Base-by-base conservation (phyloP, 2,329 filamentous ascomycete species). In the Neonectria punicea region DNA sequence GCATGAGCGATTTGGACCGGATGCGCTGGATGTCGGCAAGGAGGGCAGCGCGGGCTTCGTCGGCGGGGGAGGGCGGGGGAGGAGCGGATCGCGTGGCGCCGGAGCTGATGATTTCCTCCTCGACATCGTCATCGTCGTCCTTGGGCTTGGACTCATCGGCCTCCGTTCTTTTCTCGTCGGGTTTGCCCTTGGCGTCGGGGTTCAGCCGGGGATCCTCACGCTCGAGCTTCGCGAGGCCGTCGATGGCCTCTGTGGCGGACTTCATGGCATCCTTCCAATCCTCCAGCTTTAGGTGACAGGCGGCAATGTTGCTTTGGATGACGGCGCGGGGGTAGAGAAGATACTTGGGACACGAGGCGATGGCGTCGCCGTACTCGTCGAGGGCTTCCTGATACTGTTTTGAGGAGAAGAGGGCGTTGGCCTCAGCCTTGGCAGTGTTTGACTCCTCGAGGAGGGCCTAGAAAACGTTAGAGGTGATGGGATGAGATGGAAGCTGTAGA, bases 281-380 rank as follows among this genome's bases (percentile, higher is more conserved):
- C 66, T 90, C 85, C 3, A 97, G 83, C 77, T 97, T 97, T 59
- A 98, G 79, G 73, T 97, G 89, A 76, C 94, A 97, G 10, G 94
- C 95, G 2, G 95, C 88, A 70, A 98, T 91, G 81, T 98, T 98
- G 77, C 92, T 94, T 64, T 91, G 89, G 6, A 98, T 84, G 10
- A 98, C 93, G 28, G 94, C 93, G 67, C 95, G 85, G 72, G 97
- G 93, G 80, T 93, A 97, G 77, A 95, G 90, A 28, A 97, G 87
- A 77, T 97, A 97, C 69, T 89, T 90, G 2, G 95, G 95, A 74
- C 93, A 94, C 8, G 90, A 87, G 13, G 89, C 85, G 3, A 97
- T 84, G 22, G 96, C 94, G 70, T 91, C 88, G 74, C 94, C 91
- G 80, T 98, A 98, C 66, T 87, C 91, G 70, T 90, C 87, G 67